These are phyloP conservation scores for Sextonia rubra DNA, from an alignment of 164 flowering plant genomes.

Conservation along the genomic window DNA sequence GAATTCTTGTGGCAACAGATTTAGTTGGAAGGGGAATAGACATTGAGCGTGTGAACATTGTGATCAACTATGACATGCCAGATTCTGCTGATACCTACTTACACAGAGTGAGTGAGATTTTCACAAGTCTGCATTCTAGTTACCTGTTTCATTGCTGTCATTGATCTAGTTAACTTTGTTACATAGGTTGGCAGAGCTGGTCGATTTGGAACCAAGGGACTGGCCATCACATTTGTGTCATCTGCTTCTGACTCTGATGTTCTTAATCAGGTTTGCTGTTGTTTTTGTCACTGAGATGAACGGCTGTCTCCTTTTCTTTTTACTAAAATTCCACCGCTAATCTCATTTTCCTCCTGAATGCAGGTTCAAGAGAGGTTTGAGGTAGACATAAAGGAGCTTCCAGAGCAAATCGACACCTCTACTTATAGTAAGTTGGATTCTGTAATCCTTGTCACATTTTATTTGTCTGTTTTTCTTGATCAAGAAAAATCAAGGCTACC, in stretches of 20 bases:
- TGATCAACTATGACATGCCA: conserved; percentile 98
- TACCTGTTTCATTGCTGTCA: not conserved
- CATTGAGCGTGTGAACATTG: conserved; percentile 95
- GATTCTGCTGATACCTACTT: conserved; percentile 97
- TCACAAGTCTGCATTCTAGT: not conserved
- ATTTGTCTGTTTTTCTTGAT: not conserved
- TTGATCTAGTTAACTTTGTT: conserved; percentile 1
- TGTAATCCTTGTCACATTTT: not conserved
- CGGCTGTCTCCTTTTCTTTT: not conserved
- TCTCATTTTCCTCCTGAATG: not conserved
- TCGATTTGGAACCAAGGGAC: conserved; percentile 95
- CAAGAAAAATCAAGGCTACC: not conserved
- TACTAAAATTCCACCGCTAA: not conserved
- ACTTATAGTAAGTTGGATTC: conserved; percentile 73
- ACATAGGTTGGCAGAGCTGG: conserved; percentile 96
- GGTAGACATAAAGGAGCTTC: conserved; percentile 95
- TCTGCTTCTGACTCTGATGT: conserved; percentile 92
- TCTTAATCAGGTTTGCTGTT: conserved; percentile 69
- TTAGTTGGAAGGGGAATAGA: conserved; percentile 97
- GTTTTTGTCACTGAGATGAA: not conserved
- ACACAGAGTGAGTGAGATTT: conserved; percentile 57
- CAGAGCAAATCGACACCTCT: conserved; percentile 98
- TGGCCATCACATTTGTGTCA: conserved; percentile 91
- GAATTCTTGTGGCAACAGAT: conserved; percentile 97
- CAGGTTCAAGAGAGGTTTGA: conserved; percentile 98